Evolutionary conservation across 768 basidiomycete species (phyloP).

Genomic region (Leccinum truebloodii): DNA sequence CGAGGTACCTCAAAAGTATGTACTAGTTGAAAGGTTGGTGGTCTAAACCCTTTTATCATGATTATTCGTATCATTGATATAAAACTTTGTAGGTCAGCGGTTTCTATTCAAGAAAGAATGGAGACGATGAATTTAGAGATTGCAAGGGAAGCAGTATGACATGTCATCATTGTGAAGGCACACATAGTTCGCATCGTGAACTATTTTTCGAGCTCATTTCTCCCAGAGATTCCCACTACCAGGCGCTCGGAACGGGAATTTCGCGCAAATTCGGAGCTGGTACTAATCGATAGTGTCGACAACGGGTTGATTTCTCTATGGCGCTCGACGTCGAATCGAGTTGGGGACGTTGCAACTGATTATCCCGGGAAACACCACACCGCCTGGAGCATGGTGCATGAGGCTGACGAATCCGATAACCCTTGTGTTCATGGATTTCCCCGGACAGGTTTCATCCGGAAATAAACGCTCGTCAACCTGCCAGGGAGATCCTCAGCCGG

Average conservation of each 20-base stretch:
- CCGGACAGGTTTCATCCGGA: background rate
- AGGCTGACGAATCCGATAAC: background rate
- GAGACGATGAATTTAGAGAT: constrained; percentile 5
- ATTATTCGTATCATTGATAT: too few species aligned
- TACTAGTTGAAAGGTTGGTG: background rate
- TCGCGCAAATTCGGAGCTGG: background rate
- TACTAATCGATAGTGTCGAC: background rate
- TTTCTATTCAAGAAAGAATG: background rate
- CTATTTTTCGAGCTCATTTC: background rate
- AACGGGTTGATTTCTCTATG: constrained; percentile 1
- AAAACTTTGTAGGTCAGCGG: background rate
- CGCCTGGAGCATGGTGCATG: background rate
- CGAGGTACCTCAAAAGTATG: background rate
- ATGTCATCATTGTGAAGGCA: background rate
- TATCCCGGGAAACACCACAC: background rate
- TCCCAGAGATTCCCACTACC: background rate
- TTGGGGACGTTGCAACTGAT: background rate
- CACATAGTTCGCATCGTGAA: background rate
- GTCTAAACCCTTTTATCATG: background rate
- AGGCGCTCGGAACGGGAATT: constrained; percentile 2
- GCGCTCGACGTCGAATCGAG: background rate
- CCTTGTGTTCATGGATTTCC: background rate
- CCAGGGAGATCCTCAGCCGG: background rate
- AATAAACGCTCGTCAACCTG: background rate
- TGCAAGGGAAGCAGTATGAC: constrained; percentile 6